Evolutionary conservation across 441 rosid species (phyloP).

Genomic region (Jatropha podagrica): DNA sequence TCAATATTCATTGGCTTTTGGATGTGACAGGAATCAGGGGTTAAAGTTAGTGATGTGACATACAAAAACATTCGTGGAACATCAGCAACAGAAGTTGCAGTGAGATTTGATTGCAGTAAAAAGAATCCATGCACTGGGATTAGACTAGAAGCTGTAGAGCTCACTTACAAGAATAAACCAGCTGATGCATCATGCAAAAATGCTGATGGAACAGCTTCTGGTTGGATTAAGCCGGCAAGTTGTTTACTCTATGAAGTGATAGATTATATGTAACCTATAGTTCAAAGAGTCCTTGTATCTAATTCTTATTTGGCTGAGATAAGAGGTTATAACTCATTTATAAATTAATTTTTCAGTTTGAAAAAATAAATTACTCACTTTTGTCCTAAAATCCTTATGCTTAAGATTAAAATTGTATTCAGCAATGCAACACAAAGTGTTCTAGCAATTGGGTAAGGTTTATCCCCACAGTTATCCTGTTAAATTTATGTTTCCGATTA

Average conservation of each 20-base stretch:
- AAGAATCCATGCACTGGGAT: slow-evolving; percentile 43
- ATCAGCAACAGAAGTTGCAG: slow-evolving; percentile 45
- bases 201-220: slow-evolving; percentile 50
- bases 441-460: no score
- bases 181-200: slow-evolving; percentile 56
- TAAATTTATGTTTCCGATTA: no score
- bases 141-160: slow-evolving; percentile 40
- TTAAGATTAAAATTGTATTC: no score
- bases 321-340: no score
- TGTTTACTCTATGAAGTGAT: slow-evolving; percentile 22
- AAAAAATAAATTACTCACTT: no score
- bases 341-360: no score
- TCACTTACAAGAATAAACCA: slow-evolving; percentile 36
- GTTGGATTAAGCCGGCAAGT: slow-evolving; percentile 37
- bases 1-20: background rate
- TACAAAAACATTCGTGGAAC: slow-evolving; percentile 49
- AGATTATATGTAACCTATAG: no score
- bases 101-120: slow-evolving; percentile 47
- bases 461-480: no score
- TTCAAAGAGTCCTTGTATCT: no score
- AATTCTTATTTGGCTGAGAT: no score
- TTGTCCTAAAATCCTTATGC: no score
- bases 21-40: slow-evolving; percentile 43
- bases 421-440: no score
- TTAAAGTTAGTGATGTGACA: slow-evolving; percentile 51